phyloP scores from a whole-genome alignment of 768 basidiomycete species.

The Lactifluus hygrophoroides region DNA sequence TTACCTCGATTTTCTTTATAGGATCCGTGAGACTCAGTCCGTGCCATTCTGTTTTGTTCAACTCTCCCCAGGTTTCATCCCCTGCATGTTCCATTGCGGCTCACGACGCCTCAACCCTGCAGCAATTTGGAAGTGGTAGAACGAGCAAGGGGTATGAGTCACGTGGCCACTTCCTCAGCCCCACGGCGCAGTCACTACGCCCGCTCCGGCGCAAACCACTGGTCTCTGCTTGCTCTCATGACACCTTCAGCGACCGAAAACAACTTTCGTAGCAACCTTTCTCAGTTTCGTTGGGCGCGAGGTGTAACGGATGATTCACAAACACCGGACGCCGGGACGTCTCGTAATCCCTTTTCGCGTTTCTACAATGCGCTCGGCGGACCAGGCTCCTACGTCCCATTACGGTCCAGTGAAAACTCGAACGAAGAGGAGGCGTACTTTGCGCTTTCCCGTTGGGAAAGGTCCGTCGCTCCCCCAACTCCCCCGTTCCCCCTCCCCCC shows the following conservation, averaged over 20 bases:
- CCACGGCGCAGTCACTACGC: too few relatives aligned
- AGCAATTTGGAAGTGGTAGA: too few relatives aligned
- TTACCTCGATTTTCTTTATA: constrained; percentile 82
- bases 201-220: neutral
- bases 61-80: constrained; percentile 51
- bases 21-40: constrained; percentile 81
- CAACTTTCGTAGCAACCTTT: constrained; percentile 63
- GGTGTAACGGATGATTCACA: constrained; percentile 66
- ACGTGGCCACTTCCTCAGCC: too few relatives aligned
- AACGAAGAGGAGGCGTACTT: constrained; percentile 98
- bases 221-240: neutral
- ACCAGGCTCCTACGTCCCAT: constrained; percentile 83
- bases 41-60: constrained; percentile 53
- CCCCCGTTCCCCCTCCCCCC: constrained; percentile 18
- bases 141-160: too few relatives aligned
- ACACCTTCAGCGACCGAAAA: constrained; percentile 37
- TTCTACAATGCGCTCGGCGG: constrained; percentile 83
- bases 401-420: constrained; percentile 69
- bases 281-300: constrained; percentile 82
- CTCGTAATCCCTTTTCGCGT: constrained; percentile 63
- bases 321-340: constrained; percentile 26
- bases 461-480: constrained; percentile 36
- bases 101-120: neutral
- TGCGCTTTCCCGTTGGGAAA: constrained; percentile 87
- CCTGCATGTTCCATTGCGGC: constrained; percentile 17